Conservation (phyloP, 1,284 basidiomycete species). For the Schizophyllum commune region DNA sequence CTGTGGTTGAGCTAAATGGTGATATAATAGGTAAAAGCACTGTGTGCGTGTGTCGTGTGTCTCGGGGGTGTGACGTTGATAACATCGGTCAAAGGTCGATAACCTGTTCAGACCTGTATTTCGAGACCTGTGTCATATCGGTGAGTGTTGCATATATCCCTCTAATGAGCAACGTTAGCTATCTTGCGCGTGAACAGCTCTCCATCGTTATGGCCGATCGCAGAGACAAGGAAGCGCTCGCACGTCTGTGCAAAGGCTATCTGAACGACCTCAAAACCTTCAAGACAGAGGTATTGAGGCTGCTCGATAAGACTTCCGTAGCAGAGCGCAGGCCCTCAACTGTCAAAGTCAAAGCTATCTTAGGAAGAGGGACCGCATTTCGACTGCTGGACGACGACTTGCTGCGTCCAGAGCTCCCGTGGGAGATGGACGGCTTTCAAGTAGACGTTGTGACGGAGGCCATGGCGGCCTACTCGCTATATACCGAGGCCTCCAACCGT, state of each 20-base stretch:
- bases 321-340: background rate
- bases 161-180: too few species aligned
- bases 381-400: background rate
- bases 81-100: too few species aligned
- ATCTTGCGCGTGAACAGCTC: too few species aligned
- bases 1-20: too few species aligned
- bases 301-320: background rate
- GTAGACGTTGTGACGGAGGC: background rate
- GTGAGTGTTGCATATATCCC: too few species aligned
- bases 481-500: background rate
- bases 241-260: background rate
- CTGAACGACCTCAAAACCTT: background rate
- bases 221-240: too few species aligned
- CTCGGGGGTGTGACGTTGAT: too few species aligned
- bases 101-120: too few species aligned
- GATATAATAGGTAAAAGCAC: too few species aligned
- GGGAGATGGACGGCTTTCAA: background rate
- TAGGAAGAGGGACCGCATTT: background rate
- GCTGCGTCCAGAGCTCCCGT: background rate
- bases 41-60: too few species aligned
- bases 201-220: too few species aligned
- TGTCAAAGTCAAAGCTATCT: background rate
- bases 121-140: too few species aligned
- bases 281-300: background rate
- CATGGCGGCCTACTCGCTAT: background rate